These are phyloP conservation scores for Plicaturopsis crispa DNA, from an alignment of 768 basidiomycete genomes.

Conservation along the genomic window DNA sequence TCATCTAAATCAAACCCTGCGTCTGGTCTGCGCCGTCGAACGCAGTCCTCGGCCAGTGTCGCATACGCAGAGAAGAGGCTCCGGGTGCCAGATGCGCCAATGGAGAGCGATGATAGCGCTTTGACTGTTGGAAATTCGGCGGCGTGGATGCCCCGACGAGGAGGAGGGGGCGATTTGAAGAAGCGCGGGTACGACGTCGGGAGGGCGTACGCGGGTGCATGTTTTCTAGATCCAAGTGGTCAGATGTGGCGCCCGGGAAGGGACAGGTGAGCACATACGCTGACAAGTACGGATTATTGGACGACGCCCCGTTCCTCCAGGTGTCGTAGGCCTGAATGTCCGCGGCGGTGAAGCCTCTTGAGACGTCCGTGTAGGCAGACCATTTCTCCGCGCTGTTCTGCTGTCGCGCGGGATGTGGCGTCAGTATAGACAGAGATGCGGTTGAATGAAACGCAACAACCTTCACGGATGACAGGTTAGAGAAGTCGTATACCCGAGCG, in stretches of 20 bases:
- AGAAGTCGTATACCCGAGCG: slow-evolving; percentile 30
- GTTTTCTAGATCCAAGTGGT: slow-evolving; percentile 29
- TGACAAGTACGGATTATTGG: too few species aligned
- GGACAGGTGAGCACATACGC: too few species aligned
- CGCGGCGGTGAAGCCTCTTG: slow-evolving; percentile 46
- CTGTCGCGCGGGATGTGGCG: slow-evolving; percentile 2
- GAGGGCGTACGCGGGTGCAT: slow-evolving; percentile 46
- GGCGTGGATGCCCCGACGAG: slow-evolving; percentile 3
- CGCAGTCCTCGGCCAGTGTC: slow-evolving; percentile 35
- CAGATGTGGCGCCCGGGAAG: too few species aligned
- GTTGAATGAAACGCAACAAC: slow-evolving; percentile 1
- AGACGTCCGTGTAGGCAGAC: slow-evolving; percentile 45
- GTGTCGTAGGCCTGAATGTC: slow-evolving; percentile 28
- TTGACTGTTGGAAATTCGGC: slow-evolving; percentile 9
- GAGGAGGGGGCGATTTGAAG: slow-evolving; percentile 20
- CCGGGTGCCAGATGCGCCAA: slow-evolving; percentile 31
- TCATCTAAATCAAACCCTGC: slow-evolving; percentile 46
- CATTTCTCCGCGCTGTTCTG: slow-evolving; percentile 7
- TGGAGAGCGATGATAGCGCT: slow-evolving; percentile 15
- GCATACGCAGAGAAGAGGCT: slow-evolving; percentile 45
- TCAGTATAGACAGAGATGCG: not conserved
- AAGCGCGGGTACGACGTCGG: slow-evolving; percentile 53
- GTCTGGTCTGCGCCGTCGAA: slow-evolving; percentile 28
- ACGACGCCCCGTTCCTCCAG: too few species aligned
- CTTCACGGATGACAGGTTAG: slow-evolving; percentile 20